Evolutionary conservation across 23 red algal genomes (phyloP), one percentile per base, ranked within the genome.

Genomic region (Gracilariopsis chorda): DNA sequence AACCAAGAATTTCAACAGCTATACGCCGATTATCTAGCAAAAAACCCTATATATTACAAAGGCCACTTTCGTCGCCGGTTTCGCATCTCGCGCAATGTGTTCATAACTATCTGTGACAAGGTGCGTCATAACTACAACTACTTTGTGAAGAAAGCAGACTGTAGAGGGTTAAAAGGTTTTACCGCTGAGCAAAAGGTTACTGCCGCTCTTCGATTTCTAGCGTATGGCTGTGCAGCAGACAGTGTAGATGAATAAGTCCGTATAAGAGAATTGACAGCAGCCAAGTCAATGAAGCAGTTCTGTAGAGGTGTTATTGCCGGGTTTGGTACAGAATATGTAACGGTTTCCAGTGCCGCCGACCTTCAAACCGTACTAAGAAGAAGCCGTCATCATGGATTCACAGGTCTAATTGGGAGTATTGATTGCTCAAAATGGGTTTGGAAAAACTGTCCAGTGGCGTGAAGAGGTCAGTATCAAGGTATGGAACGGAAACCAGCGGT

Each of bases 401-500:
- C 29, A 39, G 86, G 86, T 8, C 37, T 78, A 29, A 39, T 90
- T 47, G 83, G 83, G 4, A 67, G 45, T 33, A 76, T 88, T 41
- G 83, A 88, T 45, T 88, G 83, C 44, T n/a, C 61, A 11, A 41
- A 56, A 32, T 88, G 62, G 83, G 1, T 32, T 19, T 75, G 83
- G 83, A 76, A 29, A 48, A 48, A 88, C 11, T 72, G 19, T 42
- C 41, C 83, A 21, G 49, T 48, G 25, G 83, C 83, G 29, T 33
- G 10, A 41, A 1, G 49, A 25, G 83, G 61, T 12, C 37, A 76
- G 44, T 88, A 56, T 35, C 43, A 42, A 6, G 63, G 83, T 6
- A 88, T 74, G 12, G 83, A 71, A 28, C 9, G 35, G 32, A 42
- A 25, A 19, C 35, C 83, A 1, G 34, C 43, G 20, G 1, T 88